Conservation (phyloP, 345 rosid species). For the Litchi chinensis region DNA sequence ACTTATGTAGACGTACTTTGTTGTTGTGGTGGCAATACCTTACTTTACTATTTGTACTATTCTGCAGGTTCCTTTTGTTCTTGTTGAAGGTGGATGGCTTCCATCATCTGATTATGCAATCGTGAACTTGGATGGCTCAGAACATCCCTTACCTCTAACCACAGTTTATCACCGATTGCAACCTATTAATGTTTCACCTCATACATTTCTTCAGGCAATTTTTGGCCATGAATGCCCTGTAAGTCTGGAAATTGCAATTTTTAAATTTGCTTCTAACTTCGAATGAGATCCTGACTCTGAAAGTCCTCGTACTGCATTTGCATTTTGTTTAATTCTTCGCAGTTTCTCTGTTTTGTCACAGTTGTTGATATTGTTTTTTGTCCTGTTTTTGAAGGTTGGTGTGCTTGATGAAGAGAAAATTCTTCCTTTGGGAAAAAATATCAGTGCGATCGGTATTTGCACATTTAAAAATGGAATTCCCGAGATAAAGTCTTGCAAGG, state of each 20-base stretch:
- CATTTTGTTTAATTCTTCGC: not conserved
- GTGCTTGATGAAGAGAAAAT: conserved; percentile 92
- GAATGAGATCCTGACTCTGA: not conserved
- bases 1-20: not conserved
- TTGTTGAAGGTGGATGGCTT: conserved; percentile 58
- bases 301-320: conserved; percentile 1
- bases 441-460: conserved; percentile 72
- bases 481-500: conserved; percentile 78
- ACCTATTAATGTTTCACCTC: conserved; percentile 75
- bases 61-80: conserved; percentile 84
- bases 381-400: conserved; percentile 58
- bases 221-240: conserved; percentile 77
- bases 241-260: conserved; percentile 33
- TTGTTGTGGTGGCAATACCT: not conserved
- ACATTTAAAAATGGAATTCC: conserved; percentile 59
- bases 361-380: conserved; percentile 7
- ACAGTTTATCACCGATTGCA: conserved; percentile 76
- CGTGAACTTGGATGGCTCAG: conserved; percentile 79
- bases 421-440: conserved; percentile 72
- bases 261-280: not conserved
- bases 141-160: conserved; percentile 77
- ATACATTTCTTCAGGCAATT: conserved; percentile 82
- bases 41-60: not conserved
- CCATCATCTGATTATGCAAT: conserved; percentile 47
- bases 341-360: not conserved